phyloP scores from a whole-genome alignment of 2,329 filamentous ascomycete genomes.

The Aspergillus aculeatus region DNA sequence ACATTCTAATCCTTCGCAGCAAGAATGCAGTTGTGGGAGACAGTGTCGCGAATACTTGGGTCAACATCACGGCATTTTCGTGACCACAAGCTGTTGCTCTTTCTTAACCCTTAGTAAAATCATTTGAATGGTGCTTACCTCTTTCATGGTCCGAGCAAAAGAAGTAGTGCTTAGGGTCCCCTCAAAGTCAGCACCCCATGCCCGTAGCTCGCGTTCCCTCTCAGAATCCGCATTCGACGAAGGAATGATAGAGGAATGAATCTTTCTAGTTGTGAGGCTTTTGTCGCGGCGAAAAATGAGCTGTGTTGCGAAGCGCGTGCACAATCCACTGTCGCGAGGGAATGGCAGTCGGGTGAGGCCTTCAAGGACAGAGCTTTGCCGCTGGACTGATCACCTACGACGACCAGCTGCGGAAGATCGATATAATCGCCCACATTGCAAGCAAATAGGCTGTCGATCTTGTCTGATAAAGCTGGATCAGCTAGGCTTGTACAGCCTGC shows the following conservation, averaged over 20 bases:
- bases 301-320: conserved; percentile 49
- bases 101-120: too few species aligned
- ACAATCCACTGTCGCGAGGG: conserved; percentile 38
- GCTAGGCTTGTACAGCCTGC: background rate
- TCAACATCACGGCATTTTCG: too few species aligned
- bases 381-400: conserved; percentile 43
- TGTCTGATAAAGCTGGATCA: conserved; percentile 28
- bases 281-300: conserved; percentile 43
- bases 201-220: conserved; percentile 18
- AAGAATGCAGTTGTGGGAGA: too few species aligned
- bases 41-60: too few species aligned
- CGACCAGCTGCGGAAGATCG: conserved; percentile 37
- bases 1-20: too few species aligned
- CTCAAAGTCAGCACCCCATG: conserved; percentile 18
- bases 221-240: conserved; percentile 22
- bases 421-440: conserved; percentile 36
- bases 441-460: conserved; percentile 38
- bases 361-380: conserved; percentile 38
- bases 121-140: conserved; percentile 31
- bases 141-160: conserved; percentile 28
- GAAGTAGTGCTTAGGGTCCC: conserved; percentile 15
- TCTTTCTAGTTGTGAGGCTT: conserved; percentile 9
- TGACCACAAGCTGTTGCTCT: too few species aligned
- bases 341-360: conserved; percentile 32
- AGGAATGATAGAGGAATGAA: conserved; percentile 41